These are phyloP conservation scores for Sphenostylis stenocarpa DNA, from an alignment of 306 rosid species.

Conservation along the genomic window DNA sequence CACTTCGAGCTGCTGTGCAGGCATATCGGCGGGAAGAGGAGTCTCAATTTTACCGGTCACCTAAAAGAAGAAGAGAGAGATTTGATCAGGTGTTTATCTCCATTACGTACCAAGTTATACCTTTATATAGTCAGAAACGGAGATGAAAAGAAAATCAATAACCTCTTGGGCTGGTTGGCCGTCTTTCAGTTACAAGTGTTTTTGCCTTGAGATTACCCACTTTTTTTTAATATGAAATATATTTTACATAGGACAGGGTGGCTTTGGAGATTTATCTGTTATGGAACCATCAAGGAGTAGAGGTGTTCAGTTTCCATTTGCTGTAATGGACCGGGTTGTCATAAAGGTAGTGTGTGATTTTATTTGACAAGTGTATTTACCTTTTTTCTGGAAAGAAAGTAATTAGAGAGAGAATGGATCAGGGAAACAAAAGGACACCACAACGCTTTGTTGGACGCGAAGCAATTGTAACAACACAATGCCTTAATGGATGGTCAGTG, in stretches of 20 bases:
- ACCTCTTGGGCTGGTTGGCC: neutral
- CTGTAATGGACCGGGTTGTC: conserved; percentile 86
- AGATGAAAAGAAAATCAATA: neutral
- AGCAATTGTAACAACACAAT: conserved; percentile 98
- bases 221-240: conserved; percentile 26
- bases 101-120: conserved; percentile 21
- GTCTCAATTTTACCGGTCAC: conserved; percentile 66
- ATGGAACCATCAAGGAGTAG: conserved; percentile 71
- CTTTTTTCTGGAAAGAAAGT: conserved; percentile 14
- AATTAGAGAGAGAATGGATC: conserved; percentile 39
- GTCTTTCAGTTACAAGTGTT: neutral
- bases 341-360: conserved; percentile 67
- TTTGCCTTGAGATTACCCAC: conserved; percentile 29
- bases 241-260: conserved; percentile 70
- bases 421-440: conserved; percentile 99
- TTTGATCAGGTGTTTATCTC: conserved; percentile 76
- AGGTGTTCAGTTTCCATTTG: conserved; percentile 98
- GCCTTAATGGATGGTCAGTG: conserved; percentile 97
- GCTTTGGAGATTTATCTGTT: conserved; percentile 64
- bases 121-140: conserved; percentile 11
- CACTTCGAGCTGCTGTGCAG: conserved; percentile 89
- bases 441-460: conserved; percentile 96
- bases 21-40: conserved; percentile 94
- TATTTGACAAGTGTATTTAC: neutral
- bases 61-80: conserved; percentile 82